Evolutionary conservation across 805 yeast genomes (phyloP).

Genomic region (Candida sanyiensis): DNA sequence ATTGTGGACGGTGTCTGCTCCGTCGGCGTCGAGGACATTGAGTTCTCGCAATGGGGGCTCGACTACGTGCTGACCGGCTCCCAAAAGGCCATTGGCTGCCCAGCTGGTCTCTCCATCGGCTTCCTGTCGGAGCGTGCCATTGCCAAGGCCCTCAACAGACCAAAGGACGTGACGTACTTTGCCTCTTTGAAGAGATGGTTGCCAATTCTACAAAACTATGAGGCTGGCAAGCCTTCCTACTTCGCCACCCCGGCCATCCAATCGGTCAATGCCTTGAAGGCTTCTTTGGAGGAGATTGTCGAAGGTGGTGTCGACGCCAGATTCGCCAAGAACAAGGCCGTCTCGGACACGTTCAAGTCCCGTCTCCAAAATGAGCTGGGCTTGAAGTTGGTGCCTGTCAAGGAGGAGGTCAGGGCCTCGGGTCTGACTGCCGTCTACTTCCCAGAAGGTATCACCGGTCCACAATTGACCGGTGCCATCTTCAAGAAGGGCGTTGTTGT

Average conservation of each 20-base stretch:
- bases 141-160: constrained; percentile 45
- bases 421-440: constrained; percentile 83
- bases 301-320: constrained; percentile 50
- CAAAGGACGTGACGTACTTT: constrained; percentile 43
- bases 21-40: constrained; percentile 78
- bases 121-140: constrained; percentile 74
- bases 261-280: constrained; percentile 72
- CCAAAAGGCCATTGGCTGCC: constrained; percentile 93
- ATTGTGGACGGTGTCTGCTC: constrained; percentile 96
- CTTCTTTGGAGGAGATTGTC: constrained; percentile 68
- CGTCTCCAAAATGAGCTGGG: constrained; percentile 49
- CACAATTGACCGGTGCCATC: constrained; percentile 52
- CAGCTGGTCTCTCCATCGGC: constrained; percentile 83
- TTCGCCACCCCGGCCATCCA: constrained; percentile 98
- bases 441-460: constrained; percentile 68
- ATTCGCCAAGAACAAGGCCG: constrained; percentile 54
- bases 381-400: constrained; percentile 58
- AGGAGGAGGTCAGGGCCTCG: constrained; percentile 64
- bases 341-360: constrained; percentile 61
- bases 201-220: constrained; percentile 84
- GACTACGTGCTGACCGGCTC: constrained; percentile 90
- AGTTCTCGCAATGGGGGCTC: constrained; percentile 84
- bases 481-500: constrained; percentile 64
- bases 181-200: constrained; percentile 79
- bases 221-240: constrained; percentile 73